Percentiles rank a stretch among this genome's conserved stretches.
Evolutionary conservation across 768 basidiomycete genomes (phyloP).

Genomic region (Omphalotus guepiniiformis): DNA sequence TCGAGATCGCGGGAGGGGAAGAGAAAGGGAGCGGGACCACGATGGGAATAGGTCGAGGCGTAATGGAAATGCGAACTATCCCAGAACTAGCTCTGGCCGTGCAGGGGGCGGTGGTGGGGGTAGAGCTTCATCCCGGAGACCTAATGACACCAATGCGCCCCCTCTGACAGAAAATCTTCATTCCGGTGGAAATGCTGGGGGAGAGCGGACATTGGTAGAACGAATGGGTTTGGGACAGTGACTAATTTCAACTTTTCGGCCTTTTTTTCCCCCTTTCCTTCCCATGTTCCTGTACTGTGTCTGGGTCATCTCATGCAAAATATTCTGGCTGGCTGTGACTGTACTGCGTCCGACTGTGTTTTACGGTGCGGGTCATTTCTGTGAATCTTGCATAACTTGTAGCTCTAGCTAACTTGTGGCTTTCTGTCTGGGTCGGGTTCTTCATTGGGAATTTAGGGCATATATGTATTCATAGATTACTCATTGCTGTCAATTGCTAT

Average conservation of each 20-base stretch:
- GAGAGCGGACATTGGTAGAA: slow-evolving; percentile 82
- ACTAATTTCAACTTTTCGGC: slow-evolving; percentile 10
- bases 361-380: too few relatives aligned
- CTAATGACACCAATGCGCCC: slow-evolving; percentile 5
- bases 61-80: slow-evolving; percentile 41
- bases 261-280: slow-evolving; percentile 12
- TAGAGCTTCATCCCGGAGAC: background rate
- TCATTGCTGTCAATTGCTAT: too few relatives aligned
- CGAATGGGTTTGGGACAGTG: slow-evolving; percentile 66
- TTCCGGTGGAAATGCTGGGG: slow-evolving; percentile 31
- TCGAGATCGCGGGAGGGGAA: slow-evolving; percentile 34
- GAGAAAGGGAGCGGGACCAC: slow-evolving; percentile 31
- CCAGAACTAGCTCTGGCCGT: slow-evolving; percentile 31
- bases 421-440: too few relatives aligned
- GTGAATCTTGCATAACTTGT: too few relatives aligned
- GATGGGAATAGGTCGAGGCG: slow-evolving; percentile 33
- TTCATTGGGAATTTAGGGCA: too few relatives aligned
- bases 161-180: slow-evolving; percentile 15
- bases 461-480: too few relatives aligned
- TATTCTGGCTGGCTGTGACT: too few relatives aligned
- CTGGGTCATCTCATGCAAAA: too few relatives aligned
- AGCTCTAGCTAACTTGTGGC: too few relatives aligned
- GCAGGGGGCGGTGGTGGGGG: slow-evolving; percentile 17
- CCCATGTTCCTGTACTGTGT: too few relatives aligned
- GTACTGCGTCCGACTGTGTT: too few relatives aligned